Conservation (phyloP, 1,284 basidiomycete species). For the Bjerkandera adusta region DNA sequence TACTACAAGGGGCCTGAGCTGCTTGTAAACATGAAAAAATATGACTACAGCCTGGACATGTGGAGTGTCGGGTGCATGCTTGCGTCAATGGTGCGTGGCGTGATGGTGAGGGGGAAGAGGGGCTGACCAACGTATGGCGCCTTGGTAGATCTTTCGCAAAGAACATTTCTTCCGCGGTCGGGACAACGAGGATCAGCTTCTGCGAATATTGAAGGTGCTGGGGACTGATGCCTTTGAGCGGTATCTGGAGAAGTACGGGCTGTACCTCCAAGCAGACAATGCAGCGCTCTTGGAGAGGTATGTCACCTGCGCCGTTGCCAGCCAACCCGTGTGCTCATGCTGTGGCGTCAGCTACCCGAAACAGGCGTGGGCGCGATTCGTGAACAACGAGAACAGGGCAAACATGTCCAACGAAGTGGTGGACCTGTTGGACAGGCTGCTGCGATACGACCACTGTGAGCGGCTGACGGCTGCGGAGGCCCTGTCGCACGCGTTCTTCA, state of each 20-base stretch:
- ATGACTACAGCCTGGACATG: constrained; percentile 84
- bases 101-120: constrained; percentile 1
- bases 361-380: constrained; percentile 75
- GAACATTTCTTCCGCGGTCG: constrained; percentile 91
- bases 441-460: constrained; percentile 85
- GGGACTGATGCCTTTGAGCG: constrained; percentile 82
- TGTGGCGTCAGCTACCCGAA: constrained; percentile 35
- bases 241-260: constrained; percentile 71
- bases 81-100: constrained; percentile 77
- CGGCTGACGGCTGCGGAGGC: constrained; percentile 81
- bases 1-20: constrained; percentile 92
- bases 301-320: not conserved
- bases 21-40: constrained; percentile 84
- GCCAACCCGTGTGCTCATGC: not conserved
- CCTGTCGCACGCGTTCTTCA: constrained; percentile 77
- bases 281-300: constrained; percentile 61
- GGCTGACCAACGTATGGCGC: constrained; percentile 17
- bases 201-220: constrained; percentile 86
- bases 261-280: constrained; percentile 72
- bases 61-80: constrained; percentile 92
- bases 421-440: constrained; percentile 82
- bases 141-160: constrained; percentile 71
- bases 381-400: constrained; percentile 70
- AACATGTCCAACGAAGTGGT: constrained; percentile 74
- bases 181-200: constrained; percentile 88